Evolutionary conservation across 805 yeast species (phyloP).

Genomic region (Saturnispora serradocipensis): DNA sequence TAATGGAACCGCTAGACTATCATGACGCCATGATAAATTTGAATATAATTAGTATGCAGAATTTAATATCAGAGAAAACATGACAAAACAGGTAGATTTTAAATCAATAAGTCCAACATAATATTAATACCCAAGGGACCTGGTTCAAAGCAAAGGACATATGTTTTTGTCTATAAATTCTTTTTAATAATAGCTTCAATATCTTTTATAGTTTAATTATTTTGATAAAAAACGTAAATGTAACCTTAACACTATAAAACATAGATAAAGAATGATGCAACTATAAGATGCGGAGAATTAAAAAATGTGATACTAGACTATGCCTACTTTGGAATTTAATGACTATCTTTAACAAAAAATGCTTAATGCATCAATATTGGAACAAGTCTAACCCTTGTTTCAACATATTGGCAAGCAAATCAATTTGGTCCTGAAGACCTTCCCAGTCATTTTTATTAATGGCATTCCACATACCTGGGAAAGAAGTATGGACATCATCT

Average conservation of each 20-base stretch:
- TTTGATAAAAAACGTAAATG: background rate
- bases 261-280: background rate
- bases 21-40: background rate
- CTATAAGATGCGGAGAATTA: background rate
- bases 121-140: background rate
- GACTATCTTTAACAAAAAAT: background rate
- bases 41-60: background rate
- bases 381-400: constrained; percentile 20
- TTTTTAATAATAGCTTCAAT: background rate
- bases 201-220: background rate
- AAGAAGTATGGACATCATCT: constrained; percentile 55
- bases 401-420: constrained; percentile 31
- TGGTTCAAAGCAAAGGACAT: background rate
- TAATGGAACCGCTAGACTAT: background rate
- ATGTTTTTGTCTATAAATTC: no score
- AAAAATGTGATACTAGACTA: background rate
- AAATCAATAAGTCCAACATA: background rate
- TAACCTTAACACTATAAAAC: background rate
- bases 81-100: background rate
- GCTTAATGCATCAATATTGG: constrained; percentile 7
- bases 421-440: constrained; percentile 46
- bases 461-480: constrained; percentile 71
- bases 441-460: constrained; percentile 40
- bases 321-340: background rate
- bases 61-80: background rate